Base-by-base conservation (phyloP, 2,329 filamentous ascomycete species). In the Capronia coronata region DNA sequence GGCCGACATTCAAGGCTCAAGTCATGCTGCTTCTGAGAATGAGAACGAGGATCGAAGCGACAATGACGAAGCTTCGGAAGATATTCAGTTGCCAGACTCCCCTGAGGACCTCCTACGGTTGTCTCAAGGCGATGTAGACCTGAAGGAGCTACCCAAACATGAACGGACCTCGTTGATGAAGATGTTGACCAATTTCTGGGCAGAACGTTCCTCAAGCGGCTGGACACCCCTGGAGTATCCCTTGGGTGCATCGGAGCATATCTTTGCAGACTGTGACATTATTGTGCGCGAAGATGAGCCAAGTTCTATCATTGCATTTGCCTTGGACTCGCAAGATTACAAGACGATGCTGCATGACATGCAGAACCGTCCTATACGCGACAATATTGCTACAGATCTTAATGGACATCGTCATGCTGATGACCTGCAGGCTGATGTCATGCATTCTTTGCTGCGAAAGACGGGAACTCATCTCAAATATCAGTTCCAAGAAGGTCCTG, bases 221-320 rank as follows among this genome's bases (percentile, higher is more conserved):
- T 98, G 93, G 93, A 79, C 85, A 4, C 80, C 85, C 18, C 77
- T 98, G 16, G 93, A 98, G 47, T 98, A 98, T 62, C 94, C 94
- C 2, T 78, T 97, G 55, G 86, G 80, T 57, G 75, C 84, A 39
- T 87, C 84, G 13, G 93, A 98, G 65, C 93, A 98, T 66, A 90
- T 98, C 41, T 97, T 97, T 70, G 86, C 89, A 46, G 90, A 98
- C 68, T 94, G 89, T 7, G 88, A 98, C 65, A 90, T 98, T 56
- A 94, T 98, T 59, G 89, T 98, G 30, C 83, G 93, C 32, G 93
- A 98, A 67, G 93, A 98, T 65, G 93, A 98, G 68, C 93, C 93
- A 2, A 96, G 89, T 62, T 97, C 93, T 1, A 78, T 98, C 34
- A 93, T 98, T 62, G 93, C 94, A 0, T 87, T 98, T 63, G 89